Base-by-base conservation (phyloP, 352 stramenopile genomes). In the Pythium phragmitis region DNA sequence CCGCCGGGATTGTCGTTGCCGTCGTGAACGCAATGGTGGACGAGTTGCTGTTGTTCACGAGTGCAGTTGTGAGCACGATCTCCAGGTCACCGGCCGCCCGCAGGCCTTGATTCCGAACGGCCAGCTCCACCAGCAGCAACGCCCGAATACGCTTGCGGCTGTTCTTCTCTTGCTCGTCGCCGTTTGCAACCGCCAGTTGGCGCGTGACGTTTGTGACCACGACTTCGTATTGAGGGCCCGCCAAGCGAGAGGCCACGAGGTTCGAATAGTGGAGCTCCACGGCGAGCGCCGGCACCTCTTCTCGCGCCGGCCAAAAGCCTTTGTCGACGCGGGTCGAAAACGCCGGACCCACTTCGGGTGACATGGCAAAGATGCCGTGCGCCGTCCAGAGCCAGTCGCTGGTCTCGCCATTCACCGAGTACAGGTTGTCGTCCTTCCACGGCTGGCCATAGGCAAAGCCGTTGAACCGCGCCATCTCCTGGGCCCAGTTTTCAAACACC, bases 371-470 rank as follows among this genome's bases (percentile, higher is more conserved):
- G 50, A 95, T 92, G 0, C 85, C 80, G 58, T 95, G 87, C 21
- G 57, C 72, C 1, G 80, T 65, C 85, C 85, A 93, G 76, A 95
- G 90, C 87, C 87, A 95, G 67, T 95, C 87, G 63, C 87, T 95
- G 23, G 87, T 91, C 57, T 95, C 87, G 17, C 87, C 87, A 45
- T 95, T 95, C 23, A 95, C 87, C 5, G 83, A 89, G 69, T 95
- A 95, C 66, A 95, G 56, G 23, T 94, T 89, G 71, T 80, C 88
- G 16, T 93, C 75, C 45, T 87, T 88, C 87, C 87, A 95, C 6
- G 87, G 77, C 64, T 92, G 85, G 0, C 87, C 87, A 33, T 90
- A 91, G 28, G 60, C 45, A 53, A 94, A 95, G 34, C 79, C 68
- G 61, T 95, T 95, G 60, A 78, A 92, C 4, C 64, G 65, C 8